A percentile compares a stretch with the other conserved stretches of the same genome.
These are phyloP conservation scores for Mycena floridula DNA, from an alignment of 768 basidiomycete species.

Conservation along the genomic window DNA sequence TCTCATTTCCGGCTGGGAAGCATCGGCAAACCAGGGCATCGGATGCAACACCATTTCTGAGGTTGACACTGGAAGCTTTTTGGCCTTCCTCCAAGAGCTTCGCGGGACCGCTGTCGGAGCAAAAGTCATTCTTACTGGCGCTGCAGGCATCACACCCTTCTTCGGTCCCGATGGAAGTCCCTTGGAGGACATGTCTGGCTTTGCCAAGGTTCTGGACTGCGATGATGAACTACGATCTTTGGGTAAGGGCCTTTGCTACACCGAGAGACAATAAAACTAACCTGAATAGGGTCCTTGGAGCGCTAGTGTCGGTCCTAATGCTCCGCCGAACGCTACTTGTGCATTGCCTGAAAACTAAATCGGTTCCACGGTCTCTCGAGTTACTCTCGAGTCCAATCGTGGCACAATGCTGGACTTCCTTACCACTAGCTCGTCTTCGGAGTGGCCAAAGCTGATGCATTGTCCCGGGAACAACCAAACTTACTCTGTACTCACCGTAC, in stretches of 20 bases:
- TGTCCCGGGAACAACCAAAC: too few relatives aligned
- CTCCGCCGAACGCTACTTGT: slow-evolving; percentile 74
- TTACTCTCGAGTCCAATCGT: too few relatives aligned
- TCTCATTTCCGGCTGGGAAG: slow-evolving; percentile 76
- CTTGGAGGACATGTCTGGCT: slow-evolving; percentile 55
- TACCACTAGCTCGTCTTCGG: too few relatives aligned
- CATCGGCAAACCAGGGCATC: slow-evolving; percentile 62
- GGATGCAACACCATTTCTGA: slow-evolving; percentile 60
- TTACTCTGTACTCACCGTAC: too few relatives aligned
- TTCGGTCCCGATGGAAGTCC: slow-evolving; percentile 49
- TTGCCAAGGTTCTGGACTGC: slow-evolving; percentile 67
- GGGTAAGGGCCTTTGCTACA: too few relatives aligned
- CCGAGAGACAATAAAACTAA: too few relatives aligned
- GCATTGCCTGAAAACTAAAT: too few relatives aligned
- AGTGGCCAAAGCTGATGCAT: too few relatives aligned
- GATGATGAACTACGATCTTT: slow-evolving; percentile 60
- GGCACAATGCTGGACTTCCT: too few relatives aligned
- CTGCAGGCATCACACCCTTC: slow-evolving; percentile 65
- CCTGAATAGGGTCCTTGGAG: too few relatives aligned
- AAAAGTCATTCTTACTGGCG: slow-evolving; percentile 67
- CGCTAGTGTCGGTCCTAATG: slow-evolving; percentile 67
- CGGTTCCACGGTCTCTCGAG: too few relatives aligned
- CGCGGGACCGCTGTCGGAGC: slow-evolving; percentile 49
- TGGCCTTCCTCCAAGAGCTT: slow-evolving; percentile 69
- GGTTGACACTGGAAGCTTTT: slow-evolving; percentile 72